Base-by-base conservation (phyloP, 2,329 filamentous ascomycete species). In the Botrytis pseudocinerea region DNA sequence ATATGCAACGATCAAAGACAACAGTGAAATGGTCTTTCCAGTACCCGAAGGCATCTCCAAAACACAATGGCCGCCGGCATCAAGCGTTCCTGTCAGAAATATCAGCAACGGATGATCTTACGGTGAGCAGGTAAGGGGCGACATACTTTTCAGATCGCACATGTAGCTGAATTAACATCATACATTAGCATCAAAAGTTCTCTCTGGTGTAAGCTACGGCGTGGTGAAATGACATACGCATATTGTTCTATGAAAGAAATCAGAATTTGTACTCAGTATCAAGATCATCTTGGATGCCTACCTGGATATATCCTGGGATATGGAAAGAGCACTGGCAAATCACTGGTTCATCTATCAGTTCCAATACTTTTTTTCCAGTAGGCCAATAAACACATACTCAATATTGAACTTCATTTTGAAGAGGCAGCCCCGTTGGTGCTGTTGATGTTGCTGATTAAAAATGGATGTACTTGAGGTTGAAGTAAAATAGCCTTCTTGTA, bases 1-100 rank as follows among this genome's bases (percentile, higher is more conserved):
- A 80, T 99, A 99, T 60, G 96, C 95, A 73, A 99, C 91, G 80
- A 99, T 99, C 78, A 99, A 88, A 0, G 96, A 98, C 62, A 99
- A 86, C 7, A 99, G 87, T 16, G 96, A 98, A 40, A 99, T 93
- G 0, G 96, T 99, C 86, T 99, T 99, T 75, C 96, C 96, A 38
- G 96, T 99, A 61, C 96, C 96, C 74, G 96, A 99, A 83, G 96
- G 96, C 96, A 99, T 99, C 84, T 99, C 96, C 78, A 99, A 85
- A 35, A 99, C 95, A 82, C 95, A 98, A 84, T 99, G 94, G 75
- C 96, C 97, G 70, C 93, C 93, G 32, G 92, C 92, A 87, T 99
- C 96, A 80, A 99, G 91, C 32, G 96, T 98, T 82, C 85, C 84
- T 85, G 20, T 51, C 12, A 42, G 48, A 12, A 25, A n/a, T 65